A percentile compares a stretch with the other conserved stretches of the same genome.
Conservation (phyloP, 176 grass and related monocot genomes). For the Eragrostis nindensis region DNA sequence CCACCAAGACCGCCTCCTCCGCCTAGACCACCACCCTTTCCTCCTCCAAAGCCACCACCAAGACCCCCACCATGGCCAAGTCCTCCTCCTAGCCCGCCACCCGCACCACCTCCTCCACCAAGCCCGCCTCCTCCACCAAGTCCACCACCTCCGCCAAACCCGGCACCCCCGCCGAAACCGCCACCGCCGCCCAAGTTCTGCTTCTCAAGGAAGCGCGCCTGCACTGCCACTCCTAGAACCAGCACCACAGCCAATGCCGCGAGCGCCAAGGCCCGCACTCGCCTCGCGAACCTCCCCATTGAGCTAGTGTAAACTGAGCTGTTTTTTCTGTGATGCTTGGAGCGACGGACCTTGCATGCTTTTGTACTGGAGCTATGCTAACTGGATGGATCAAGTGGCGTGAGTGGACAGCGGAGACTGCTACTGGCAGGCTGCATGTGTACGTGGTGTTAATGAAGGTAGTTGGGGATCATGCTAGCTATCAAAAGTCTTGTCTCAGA, state of each 20-base stretch:
- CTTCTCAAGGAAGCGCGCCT: slow-evolving; percentile 63
- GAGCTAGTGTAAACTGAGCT: slow-evolving; percentile 5
- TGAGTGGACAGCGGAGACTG: slow-evolving; percentile 3
- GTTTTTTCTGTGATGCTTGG: slow-evolving; percentile 37
- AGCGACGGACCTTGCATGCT: slow-evolving; percentile 20
- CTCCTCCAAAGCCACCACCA: slow-evolving; percentile 40
- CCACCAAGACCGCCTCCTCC: slow-evolving; percentile 36
- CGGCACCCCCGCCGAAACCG: slow-evolving; percentile 51
- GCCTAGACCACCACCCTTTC: slow-evolving; percentile 45
- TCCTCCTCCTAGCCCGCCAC: slow-evolving; percentile 29
- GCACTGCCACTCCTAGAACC: slow-evolving; percentile 36
- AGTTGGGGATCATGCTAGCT: slow-evolving; percentile 36
- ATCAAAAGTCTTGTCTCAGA: slow-evolving; percentile 22
- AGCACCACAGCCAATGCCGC: slow-evolving; percentile 41
- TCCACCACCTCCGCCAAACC: slow-evolving; percentile 45
- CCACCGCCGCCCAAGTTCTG: slow-evolving; percentile 56
- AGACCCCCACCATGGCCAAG: slow-evolving; percentile 24
- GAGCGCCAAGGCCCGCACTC: slow-evolving; percentile 32
- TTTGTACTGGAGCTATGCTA: slow-evolving; percentile 51
- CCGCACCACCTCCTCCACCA: slow-evolving; percentile 37
- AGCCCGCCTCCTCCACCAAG: slow-evolving; percentile 43
- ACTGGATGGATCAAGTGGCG: slow-evolving; percentile 22
- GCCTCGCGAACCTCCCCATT: slow-evolving; percentile 44
- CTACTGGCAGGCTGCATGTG: not conserved
- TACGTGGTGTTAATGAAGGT: slow-evolving; percentile 65